phyloP scores from a whole-genome alignment of 2,329 filamentous ascomycete species.

The Clonostachys chloroleuca region DNA sequence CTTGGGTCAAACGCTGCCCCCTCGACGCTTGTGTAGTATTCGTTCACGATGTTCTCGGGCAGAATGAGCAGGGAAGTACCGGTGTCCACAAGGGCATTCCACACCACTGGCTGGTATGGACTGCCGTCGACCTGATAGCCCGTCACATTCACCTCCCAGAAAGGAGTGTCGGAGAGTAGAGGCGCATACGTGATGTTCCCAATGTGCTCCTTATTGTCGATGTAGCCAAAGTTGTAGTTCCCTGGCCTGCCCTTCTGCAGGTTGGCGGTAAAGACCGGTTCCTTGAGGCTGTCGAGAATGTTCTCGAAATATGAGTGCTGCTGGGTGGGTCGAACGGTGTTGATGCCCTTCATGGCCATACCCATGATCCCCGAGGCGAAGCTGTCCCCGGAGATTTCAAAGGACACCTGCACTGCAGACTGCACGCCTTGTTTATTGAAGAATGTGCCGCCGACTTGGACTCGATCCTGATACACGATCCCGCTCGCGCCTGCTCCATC shows the following conservation, averaged over 20 bases:
- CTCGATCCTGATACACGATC: conserved; percentile 61
- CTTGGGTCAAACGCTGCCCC: conserved; percentile 38
- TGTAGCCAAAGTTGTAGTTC: conserved; percentile 38
- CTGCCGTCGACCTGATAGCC: conserved; percentile 41
- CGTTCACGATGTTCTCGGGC: conserved; percentile 43
- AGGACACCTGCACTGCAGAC: conserved; percentile 54
- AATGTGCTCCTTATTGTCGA: conserved; percentile 51
- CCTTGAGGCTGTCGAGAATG: conserved; percentile 16
- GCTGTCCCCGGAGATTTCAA: conserved; percentile 22
- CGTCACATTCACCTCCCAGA: conserved; percentile 56
- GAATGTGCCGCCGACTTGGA: conserved; percentile 54
- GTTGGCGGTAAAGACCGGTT: conserved; percentile 30
- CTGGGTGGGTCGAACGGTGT: conserved; percentile 21
- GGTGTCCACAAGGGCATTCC: conserved; percentile 62
- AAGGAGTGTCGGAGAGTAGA: conserved; percentile 47
- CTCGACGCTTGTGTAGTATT: conserved; percentile 55
- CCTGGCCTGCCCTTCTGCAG: conserved; percentile 21
- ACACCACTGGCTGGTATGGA: conserved; percentile 17
- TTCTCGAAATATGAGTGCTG: conserved; percentile 30
- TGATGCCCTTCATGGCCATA: conserved; percentile 20
- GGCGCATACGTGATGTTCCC: conserved; percentile 51
- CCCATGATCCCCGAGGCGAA: conserved; percentile 30
- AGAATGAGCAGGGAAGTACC: conserved; percentile 64
- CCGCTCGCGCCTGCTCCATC: conserved; percentile 61
- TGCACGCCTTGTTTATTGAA: conserved; percentile 61